A percentile compares a stretch with the other conserved stretches of the same genome.
Evolutionary conservation across 441 rosid genomes (phyloP).

Genomic region (Cnidoscolus chayamansa): DNA sequence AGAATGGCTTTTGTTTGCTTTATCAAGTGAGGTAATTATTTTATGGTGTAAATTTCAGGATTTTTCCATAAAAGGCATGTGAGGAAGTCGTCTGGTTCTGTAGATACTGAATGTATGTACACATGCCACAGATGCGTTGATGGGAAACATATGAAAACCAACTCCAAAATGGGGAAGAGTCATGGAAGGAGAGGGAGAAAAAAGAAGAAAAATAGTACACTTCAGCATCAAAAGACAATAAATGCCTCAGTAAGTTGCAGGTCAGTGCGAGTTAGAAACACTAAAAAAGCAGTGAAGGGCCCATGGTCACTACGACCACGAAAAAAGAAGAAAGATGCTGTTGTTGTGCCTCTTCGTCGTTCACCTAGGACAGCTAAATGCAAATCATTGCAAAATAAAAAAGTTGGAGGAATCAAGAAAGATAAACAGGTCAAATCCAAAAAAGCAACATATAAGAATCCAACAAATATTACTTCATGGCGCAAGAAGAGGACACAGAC

Average conservation of each 20-base stretch:
- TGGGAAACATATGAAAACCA: constrained; percentile 38
- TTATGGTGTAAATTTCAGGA: constrained; percentile 48
- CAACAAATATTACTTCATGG: constrained; percentile 34
- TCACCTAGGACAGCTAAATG: constrained; percentile 65
- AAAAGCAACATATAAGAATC: constrained; percentile 41
- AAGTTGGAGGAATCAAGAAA: constrained; percentile 41
- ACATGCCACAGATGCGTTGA: constrained; percentile 62
- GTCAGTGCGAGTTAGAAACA: constrained; percentile 38
- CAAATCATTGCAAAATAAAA: constrained; percentile 45
- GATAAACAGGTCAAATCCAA: constrained; percentile 44
- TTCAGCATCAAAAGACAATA: constrained; percentile 41
- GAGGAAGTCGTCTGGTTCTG: constrained; percentile 52
- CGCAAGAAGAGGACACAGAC: constrained; percentile 61
- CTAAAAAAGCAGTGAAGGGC: constrained; percentile 35
- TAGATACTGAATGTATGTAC: constrained; percentile 37
- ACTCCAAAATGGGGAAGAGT: constrained; percentile 32
- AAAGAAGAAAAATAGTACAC: constrained; percentile 31
- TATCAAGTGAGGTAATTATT: constrained; percentile 18
- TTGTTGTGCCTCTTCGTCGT: constrained; percentile 71
- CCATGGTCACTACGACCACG: constrained; percentile 32
- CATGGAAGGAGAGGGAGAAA: constrained; percentile 38
- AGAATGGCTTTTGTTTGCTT: background rate
- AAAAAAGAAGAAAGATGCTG: constrained; percentile 50
- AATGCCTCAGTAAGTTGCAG: constrained; percentile 36
- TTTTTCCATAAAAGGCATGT: constrained; percentile 78